Conservation (phyloP, 768 basidiomycete genomes). For the Cantharellus anzutake region DNA sequence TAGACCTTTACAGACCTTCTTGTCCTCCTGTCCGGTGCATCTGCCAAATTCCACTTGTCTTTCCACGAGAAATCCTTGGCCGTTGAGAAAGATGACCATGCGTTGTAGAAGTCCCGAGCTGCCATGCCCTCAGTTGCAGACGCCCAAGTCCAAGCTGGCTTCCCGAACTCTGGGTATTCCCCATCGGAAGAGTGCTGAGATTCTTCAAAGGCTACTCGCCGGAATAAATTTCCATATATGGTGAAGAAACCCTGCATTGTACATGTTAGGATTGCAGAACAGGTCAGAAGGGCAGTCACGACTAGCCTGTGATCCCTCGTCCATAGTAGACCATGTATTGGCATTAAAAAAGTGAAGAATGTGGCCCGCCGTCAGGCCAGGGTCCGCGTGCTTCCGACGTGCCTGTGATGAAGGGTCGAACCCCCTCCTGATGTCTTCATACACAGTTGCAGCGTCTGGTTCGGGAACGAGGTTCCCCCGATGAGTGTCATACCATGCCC, state of each 20-base stretch:
- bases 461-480: constrained; percentile 60
- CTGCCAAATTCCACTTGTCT: constrained; percentile 62
- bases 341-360: constrained; percentile 71
- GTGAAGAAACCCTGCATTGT: constrained; percentile 62
- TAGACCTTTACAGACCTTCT: constrained; percentile 34
- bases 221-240: constrained; percentile 75
- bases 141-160: constrained; percentile 55
- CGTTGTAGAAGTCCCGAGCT: constrained; percentile 59
- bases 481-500: constrained; percentile 96
- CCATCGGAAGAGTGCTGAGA: constrained; percentile 18
- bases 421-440: constrained; percentile 69
- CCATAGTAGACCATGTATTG: constrained; percentile 43
- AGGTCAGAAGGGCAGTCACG: neutral
- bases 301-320: constrained; percentile 41
- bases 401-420: constrained; percentile 24
- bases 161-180: constrained; percentile 74
- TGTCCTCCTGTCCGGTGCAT: constrained; percentile 74
- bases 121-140: constrained; percentile 30
- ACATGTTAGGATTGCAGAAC: neutral
- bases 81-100: constrained; percentile 76
- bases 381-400: constrained; percentile 32
- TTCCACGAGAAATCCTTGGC: constrained; percentile 78
- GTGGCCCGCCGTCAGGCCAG: constrained; percentile 65
- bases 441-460: constrained; percentile 67
- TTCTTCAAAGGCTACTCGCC: constrained; percentile 70